Conservation (phyloP, 2,329 filamentous ascomycete genomes). For the Verticillium longisporum region DNA sequence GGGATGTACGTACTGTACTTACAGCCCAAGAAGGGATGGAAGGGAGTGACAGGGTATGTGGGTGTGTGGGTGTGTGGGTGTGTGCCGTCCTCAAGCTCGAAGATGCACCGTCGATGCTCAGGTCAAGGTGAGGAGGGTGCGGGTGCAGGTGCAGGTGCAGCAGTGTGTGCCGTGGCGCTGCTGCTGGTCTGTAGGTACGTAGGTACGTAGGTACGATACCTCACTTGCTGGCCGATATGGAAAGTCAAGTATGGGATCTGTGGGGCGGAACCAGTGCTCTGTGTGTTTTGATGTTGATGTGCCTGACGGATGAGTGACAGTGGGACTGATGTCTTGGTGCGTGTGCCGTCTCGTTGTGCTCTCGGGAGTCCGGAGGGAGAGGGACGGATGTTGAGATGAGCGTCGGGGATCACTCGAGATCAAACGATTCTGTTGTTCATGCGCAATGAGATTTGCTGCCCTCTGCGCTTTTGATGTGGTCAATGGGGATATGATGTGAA, state of each 20-base stretch:
- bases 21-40: conserved; percentile 6
- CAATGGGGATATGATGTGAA: background rate
- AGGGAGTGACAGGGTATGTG: background rate
- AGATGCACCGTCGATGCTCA: conserved; percentile 13
- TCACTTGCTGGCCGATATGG: too few species aligned
- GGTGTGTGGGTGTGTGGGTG: background rate
- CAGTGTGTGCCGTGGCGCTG: conserved; percentile 8
- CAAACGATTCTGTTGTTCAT: conserved; percentile 28
- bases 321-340: background rate
- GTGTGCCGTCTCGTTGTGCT: background rate
- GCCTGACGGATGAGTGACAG: conserved; percentile 2
- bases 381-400: conserved; percentile 23
- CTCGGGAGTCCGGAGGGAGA: conserved; percentile 20
- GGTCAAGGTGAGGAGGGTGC: too few species aligned
- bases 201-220: background rate
- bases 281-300: conserved; percentile 11
- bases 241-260: conserved; percentile 5
- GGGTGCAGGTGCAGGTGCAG: background rate
- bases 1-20: too few species aligned
- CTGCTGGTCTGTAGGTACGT: conserved; percentile 6
- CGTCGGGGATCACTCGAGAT: conserved; percentile 28
- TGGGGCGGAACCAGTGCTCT: conserved; percentile 6
- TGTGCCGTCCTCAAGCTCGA: conserved; percentile 18
- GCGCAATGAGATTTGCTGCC: conserved; percentile 2
- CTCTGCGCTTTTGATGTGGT: background rate